Evolutionary conservation across 2,329 filamentous ascomycete genomes (phyloP).

Genomic region (Penicillium decumbens): DNA sequence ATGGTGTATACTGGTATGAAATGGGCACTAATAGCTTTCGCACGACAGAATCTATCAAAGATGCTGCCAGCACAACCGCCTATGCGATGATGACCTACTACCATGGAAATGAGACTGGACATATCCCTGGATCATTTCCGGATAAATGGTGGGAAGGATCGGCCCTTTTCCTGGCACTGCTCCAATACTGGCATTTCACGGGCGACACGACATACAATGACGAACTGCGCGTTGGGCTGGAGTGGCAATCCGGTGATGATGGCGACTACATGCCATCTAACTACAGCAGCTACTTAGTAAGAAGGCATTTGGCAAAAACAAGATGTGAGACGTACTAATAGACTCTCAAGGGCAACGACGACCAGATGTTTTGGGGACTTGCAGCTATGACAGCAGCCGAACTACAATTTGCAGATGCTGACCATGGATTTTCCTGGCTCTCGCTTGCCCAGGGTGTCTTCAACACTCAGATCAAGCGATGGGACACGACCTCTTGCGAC

Average conservation of each 20-base stretch:
- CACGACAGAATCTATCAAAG: slow-evolving; percentile 39
- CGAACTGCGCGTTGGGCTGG: slow-evolving; percentile 45
- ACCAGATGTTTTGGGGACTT: slow-evolving; percentile 68
- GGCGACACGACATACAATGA: slow-evolving; percentile 61
- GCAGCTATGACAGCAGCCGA: slow-evolving; percentile 64
- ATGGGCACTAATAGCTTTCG: background rate
- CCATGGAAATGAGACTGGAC: slow-evolving; percentile 48
- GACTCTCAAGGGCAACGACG: slow-evolving; percentile 56
- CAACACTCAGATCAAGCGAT: slow-evolving; percentile 64
- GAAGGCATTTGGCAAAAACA: background rate
- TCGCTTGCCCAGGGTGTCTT: slow-evolving; percentile 66
- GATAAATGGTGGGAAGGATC: slow-evolving; percentile 75
- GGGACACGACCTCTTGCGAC: slow-evolving; percentile 62
- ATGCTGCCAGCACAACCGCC: slow-evolving; percentile 42
- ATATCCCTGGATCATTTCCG: slow-evolving; percentile 54
- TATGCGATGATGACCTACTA: slow-evolving; percentile 52
- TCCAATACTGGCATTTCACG: slow-evolving; percentile 66
- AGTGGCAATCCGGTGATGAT: slow-evolving; percentile 30
- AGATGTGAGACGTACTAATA: background rate
- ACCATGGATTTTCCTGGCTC: slow-evolving; percentile 39
- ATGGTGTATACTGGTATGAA: background rate
- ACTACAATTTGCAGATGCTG: slow-evolving; percentile 57
- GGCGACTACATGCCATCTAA: slow-evolving; percentile 36
- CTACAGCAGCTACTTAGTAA: slow-evolving; percentile 30
- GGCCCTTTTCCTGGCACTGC: slow-evolving; percentile 62